Evolutionary conservation across 371 early-diverging fungal species (phyloP).

Genomic region (Vairimorpha ceranae): DNA sequence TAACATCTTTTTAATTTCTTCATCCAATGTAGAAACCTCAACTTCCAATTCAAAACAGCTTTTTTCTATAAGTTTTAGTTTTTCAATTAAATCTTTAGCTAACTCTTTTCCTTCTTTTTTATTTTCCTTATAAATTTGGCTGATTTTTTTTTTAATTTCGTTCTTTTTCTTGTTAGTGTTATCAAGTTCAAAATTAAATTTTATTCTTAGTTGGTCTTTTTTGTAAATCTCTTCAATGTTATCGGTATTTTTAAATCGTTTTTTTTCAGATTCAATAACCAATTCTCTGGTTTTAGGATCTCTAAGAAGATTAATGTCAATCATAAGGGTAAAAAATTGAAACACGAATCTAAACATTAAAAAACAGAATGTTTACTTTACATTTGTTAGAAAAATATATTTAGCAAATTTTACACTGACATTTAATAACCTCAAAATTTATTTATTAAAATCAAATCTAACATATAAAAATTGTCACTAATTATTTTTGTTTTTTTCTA

Average conservation of each 20-base stretch:
- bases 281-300: slow-evolving; percentile 27
- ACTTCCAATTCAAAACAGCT: slow-evolving; percentile 20
- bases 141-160: slow-evolving; percentile 34
- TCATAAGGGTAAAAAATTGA: slow-evolving; percentile 26
- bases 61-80: slow-evolving; percentile 6
- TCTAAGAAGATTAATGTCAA: slow-evolving; percentile 51
- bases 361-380: not conserved
- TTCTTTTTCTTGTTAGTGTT: slow-evolving; percentile 56
- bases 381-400: too few species aligned
- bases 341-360: not conserved
- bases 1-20: slow-evolving; percentile 61
- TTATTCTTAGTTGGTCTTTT: slow-evolving; percentile 50
- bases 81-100: slow-evolving; percentile 12
- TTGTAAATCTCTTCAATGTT: slow-evolving; percentile 41
- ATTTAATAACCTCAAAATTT: too few species aligned
- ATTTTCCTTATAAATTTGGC: slow-evolving; percentile 22
- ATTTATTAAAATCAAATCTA: too few species aligned
- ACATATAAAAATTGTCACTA: too few species aligned
- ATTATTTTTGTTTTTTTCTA: not conserved
- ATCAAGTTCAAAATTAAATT: slow-evolving; percentile 49
- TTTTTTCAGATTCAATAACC: slow-evolving; percentile 52
- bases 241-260: slow-evolving; percentile 42
- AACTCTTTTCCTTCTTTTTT: slow-evolving; percentile 38
- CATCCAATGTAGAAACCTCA: slow-evolving; percentile 21
- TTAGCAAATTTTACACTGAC: too few species aligned